Base-by-base conservation (phyloP, 2,329 filamentous ascomycete genomes). In the Neonectria neomacrospora region DNA sequence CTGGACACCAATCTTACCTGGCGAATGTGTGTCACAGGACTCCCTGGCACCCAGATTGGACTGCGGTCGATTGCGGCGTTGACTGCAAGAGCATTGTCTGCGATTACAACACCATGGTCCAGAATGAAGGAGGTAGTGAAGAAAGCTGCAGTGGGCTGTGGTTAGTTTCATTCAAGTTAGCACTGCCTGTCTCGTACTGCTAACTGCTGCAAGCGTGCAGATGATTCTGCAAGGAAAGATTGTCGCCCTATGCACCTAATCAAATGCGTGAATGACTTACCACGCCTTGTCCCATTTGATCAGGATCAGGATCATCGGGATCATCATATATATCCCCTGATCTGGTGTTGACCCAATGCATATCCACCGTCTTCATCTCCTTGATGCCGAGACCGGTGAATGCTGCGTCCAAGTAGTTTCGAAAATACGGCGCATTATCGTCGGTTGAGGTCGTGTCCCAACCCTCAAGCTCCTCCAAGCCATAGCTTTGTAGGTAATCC, bases 61-160 rank as follows among this genome's bases (percentile, higher is more conserved):
- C 18, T 20, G 4, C 30, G 7, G 2, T 41, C 37, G 53, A 47
- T 5, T 3, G 39, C 30, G 6, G 26, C 37, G 5, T 3, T 10
- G 20, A 62, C 54, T 10, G 14, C 54, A 5, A 16, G 8, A 32
- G 58, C 58, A 9, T 47, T 55, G 28, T 63, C 61, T 5, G 55
- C 55, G 32, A 63, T 56, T 47, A 63, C 52, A 2, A 63, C 30
- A 20, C 61, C 51, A 16, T 55, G n/a, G n/a, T 60, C 18, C 2
- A 47, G 2, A 47, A 52, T 5, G 18, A 55, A 63, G 5, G 55
- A 51, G 37, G 45, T 63, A 3, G 9, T 8, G 30, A 55, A 63
- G 3, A 1, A 55, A 30, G 61, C 51, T 16, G 14, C 16, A 12
- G 54, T 26, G 12, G n/a, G 2, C 59, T 62, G 23, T 10, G 18